These are phyloP conservation scores for Russula emetica DNA, from an alignment of 768 basidiomycete genomes.

Conservation along the genomic window DNA sequence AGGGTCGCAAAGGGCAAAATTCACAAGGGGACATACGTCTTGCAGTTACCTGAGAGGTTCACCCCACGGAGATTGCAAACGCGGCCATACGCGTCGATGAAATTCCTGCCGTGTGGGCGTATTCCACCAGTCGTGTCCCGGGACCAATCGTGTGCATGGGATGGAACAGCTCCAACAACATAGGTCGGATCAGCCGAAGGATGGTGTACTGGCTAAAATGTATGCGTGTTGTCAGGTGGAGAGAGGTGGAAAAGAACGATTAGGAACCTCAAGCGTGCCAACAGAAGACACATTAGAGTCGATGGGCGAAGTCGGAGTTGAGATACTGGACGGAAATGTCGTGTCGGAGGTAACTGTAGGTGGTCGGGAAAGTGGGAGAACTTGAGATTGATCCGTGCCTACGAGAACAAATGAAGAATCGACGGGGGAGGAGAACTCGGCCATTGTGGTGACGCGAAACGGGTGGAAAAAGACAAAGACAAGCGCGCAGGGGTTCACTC, in stretches of 20 bases:
- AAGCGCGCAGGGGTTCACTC: not conserved
- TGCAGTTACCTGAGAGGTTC: conserved; percentile 78
- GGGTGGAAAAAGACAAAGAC: not conserved
- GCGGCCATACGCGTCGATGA: conserved; percentile 75
- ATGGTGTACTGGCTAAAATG: conserved; percentile 34
- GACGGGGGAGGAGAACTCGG: conserved; percentile 6
- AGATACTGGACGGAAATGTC: conserved; percentile 23
- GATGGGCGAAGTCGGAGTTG: conserved; percentile 20
- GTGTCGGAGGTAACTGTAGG: conserved; percentile 16
- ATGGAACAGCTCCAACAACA: conserved; percentile 42
- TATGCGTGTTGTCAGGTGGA: not conserved
- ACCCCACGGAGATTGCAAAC: conserved; percentile 80
- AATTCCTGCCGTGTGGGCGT: conserved; percentile 66
- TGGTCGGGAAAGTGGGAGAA: conserved; percentile 10
- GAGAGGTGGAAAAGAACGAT: not conserved
- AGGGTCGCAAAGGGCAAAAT: not conserved
- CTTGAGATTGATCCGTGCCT: conserved; percentile 18
- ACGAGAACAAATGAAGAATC: conserved; percentile 20
- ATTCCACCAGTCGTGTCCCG: conserved; percentile 52
- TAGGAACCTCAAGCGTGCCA: conserved; percentile 14
- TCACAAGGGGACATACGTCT: conserved; percentile 53
- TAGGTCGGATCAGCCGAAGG: conserved; percentile 48
- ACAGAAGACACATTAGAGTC: conserved; percentile 18
- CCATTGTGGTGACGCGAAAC: conserved; percentile 1
- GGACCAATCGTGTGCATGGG: conserved; percentile 77